These are phyloP conservation scores for Vigna mungo DNA, from an alignment of 306 rosid genomes.

Conservation along the genomic window DNA sequence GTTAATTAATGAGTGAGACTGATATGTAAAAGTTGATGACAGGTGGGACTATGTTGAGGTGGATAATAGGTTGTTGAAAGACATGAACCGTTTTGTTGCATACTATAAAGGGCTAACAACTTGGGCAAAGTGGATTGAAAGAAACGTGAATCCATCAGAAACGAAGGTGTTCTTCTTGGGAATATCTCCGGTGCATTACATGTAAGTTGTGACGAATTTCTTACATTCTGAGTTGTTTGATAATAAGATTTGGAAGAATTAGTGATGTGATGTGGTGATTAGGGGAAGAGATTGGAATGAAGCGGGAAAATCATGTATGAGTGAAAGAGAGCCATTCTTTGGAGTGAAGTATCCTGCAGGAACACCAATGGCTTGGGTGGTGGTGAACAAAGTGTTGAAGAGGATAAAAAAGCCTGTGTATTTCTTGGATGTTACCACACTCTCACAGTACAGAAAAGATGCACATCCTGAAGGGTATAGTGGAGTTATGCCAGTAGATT, in stretches of 20 bases:
- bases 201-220: constrained; percentile 51
- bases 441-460: constrained; percentile 86
- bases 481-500: constrained; percentile 62
- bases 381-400: constrained; percentile 78
- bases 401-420: constrained; percentile 72
- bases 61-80: constrained; percentile 64
- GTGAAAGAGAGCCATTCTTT: constrained; percentile 66
- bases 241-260: background rate
- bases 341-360: constrained; percentile 90
- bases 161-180: constrained; percentile 93
- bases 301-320: constrained; percentile 76
- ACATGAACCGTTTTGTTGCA: constrained; percentile 81
- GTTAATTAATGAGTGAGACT: too few relatives aligned
- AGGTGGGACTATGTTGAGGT: constrained; percentile 82
- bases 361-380: constrained; percentile 77
- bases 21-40: constrained; percentile 8
- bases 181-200: constrained; percentile 89
- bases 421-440: constrained; percentile 75
- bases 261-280: background rate
- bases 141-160: constrained; percentile 64
- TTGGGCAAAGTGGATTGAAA: constrained; percentile 87
- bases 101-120: constrained; percentile 85
- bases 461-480: constrained; percentile 84
- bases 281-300: constrained; percentile 94
- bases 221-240: too few relatives aligned